phyloP scores from a whole-genome alignment of 345 rosid genomes.

The Salix brachista region DNA sequence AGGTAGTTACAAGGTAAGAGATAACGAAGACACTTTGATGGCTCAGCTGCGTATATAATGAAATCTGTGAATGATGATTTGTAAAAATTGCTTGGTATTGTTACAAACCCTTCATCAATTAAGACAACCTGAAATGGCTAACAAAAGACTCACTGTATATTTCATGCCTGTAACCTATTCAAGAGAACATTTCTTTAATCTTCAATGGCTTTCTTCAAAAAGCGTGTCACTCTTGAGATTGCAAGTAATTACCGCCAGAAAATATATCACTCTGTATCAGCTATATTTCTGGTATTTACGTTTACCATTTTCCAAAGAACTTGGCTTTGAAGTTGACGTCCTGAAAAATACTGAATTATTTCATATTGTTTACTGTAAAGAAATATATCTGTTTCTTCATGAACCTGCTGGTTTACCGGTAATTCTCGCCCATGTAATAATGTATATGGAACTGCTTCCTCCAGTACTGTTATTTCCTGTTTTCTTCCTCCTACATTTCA shows the following conservation, averaged over 20 bases:
- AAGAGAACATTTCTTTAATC: neutral
- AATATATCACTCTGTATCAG: neutral
- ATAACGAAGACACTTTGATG: neutral
- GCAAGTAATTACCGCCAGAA: neutral
- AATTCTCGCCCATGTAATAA: neutral
- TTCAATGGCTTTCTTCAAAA: neutral
- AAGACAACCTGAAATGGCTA: conserved; percentile 17
- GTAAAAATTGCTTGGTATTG: conserved; percentile 11
- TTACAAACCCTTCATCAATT: neutral
- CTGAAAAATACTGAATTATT: neutral
- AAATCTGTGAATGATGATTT: conserved; percentile 2
- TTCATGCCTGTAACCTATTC: neutral
- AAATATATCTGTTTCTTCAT: neutral
- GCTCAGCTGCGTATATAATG: neutral
- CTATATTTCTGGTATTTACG: neutral
- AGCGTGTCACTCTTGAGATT: neutral
- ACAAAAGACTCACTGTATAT: neutral
- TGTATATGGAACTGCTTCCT: neutral
- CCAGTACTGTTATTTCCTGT: neutral
- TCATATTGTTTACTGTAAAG: neutral
- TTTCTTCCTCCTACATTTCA: neutral
- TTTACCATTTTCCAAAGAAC: neutral
- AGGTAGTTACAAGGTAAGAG: conserved; percentile 1
- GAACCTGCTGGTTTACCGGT: neutral
- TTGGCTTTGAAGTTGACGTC: neutral